Base-by-base conservation (phyloP, 177 flowering plant species). In the Telopea speciosissima region DNA sequence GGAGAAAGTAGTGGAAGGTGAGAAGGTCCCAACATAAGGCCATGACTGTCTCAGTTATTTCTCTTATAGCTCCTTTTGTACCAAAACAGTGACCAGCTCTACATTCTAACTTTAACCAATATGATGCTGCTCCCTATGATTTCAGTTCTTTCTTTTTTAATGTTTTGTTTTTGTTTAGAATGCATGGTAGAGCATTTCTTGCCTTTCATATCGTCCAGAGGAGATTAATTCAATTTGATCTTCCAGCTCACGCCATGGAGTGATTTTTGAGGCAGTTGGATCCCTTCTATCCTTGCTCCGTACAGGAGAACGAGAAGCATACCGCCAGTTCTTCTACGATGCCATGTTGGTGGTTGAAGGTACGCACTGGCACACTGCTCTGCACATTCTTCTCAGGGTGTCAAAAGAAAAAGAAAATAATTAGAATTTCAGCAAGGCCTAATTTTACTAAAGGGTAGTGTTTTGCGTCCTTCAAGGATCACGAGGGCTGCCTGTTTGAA, bases 261-360 rank as follows among this genome's bases (percentile, higher is more conserved):
- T 85, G 31, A 87, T 95, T 73, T 85, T 93, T 76, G 97, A 93
- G 72, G 83, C 97, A 7, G 78, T 91, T 76, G 90, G 92, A 24
- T 84, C 90, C 19, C 90, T 96, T 69, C 49, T 96, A 62, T 85
- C 92, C 42, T 84, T 93, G 81, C 91, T 96, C 26, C 94, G 98
- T 12, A 83, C 84, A 13, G 91, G 94, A 70, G 96, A 90, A 45
- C 89, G 92, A 69, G 91, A 88, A 79, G 92, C 90, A 8, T 96
- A 86, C 79, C 83, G 98, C 22, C 90, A 81, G 68, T 88, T 96
- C 77, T 93, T 93, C 74, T 69, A 82, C 59, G 99, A 95, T 75
- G 81, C 82, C 68, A 87, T 91, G 96, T 40, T 78, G 68, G 72
- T 80, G 24, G 74, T 87, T 81, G 89, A 91, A 90, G 98, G 98